Conservation (phyloP, 2,329 filamentous ascomycete genomes). For the Alternaria metachromatica region DNA sequence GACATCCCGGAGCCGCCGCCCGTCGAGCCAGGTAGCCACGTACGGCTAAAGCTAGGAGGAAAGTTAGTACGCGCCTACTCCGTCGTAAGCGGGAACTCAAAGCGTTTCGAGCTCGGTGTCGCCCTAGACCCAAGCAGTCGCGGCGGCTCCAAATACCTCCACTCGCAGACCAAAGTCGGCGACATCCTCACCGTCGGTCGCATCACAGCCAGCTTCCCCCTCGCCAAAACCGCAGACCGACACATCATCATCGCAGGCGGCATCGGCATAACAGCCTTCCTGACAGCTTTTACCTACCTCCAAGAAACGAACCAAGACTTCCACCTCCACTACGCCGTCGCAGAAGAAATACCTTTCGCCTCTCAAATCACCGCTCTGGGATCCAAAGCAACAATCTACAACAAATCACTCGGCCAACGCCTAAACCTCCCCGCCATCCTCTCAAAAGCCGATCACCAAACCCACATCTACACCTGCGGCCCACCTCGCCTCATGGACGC, state of each 20-base stretch:
- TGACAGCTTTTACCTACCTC: conserved; percentile 56
- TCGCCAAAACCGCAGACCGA: conserved; percentile 57
- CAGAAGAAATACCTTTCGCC: conserved; percentile 63
- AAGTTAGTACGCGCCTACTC: conserved; percentile 67
- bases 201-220: conserved; percentile 59
- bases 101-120: conserved; percentile 64
- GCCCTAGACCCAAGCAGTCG: conserved; percentile 62
- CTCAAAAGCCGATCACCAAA: conserved; percentile 57
- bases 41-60: conserved; percentile 63
- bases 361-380: conserved; percentile 55
- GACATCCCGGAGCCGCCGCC: conserved; percentile 40
- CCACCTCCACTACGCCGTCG: conserved; percentile 65
- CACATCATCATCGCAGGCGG: conserved; percentile 70
- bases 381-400: conserved; percentile 59
- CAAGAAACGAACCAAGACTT: conserved; percentile 47
- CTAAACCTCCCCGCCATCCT: conserved; percentile 61
- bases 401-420: conserved; percentile 58
- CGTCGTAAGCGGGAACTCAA: conserved; percentile 59
- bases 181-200: conserved; percentile 60
- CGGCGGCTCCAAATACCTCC: conserved; percentile 68
- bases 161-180: conserved; percentile 57
- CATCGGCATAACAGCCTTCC: conserved; percentile 71
- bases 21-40: conserved; percentile 60
- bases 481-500: conserved; percentile 64
- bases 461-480: conserved; percentile 68